A percentile compares a stretch with the other conserved stretches of the same genome.
Conservation (phyloP, 257 asterid species). For the Solanum infundibuliforme region DNA sequence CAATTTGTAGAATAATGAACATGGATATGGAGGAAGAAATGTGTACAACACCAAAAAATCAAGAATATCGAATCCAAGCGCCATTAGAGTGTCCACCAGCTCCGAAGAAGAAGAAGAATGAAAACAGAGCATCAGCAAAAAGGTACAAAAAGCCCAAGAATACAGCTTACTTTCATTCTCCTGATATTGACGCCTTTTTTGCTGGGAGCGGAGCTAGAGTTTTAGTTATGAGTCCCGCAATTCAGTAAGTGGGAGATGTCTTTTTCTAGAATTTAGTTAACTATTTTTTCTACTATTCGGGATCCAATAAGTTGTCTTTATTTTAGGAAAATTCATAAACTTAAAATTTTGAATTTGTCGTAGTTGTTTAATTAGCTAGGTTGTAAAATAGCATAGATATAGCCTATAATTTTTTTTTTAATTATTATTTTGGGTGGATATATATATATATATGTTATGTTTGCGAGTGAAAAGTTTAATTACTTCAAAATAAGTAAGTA, state of each 20-base stretch:
- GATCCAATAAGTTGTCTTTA: not conserved
- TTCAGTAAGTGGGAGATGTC: not conserved
- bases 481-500: not conserved
- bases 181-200: slow-evolving; percentile 45
- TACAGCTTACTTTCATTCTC: slow-evolving; percentile 33
- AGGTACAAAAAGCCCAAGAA: not conserved
- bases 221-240: not conserved
- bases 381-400: not conserved
- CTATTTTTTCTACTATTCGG: not conserved
- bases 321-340: not conserved
- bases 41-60: slow-evolving; percentile 55
- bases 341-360: accelerated
- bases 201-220: not conserved
- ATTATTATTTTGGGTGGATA: not conserved
- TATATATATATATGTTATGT: not conserved
- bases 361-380: not conserved
- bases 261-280: not conserved
- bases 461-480: not conserved
- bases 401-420: not conserved
- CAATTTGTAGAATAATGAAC: not conserved
- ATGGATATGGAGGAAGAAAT: slow-evolving; percentile 18
- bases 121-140: not conserved
- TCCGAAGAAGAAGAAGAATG: slow-evolving; percentile 36
- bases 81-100: slow-evolving; percentile 52
- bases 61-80: slow-evolving; percentile 40